phyloP scores from a whole-genome alignment of 2,329 filamentous ascomycete species.

The Tolypocladium sp. region DNA sequence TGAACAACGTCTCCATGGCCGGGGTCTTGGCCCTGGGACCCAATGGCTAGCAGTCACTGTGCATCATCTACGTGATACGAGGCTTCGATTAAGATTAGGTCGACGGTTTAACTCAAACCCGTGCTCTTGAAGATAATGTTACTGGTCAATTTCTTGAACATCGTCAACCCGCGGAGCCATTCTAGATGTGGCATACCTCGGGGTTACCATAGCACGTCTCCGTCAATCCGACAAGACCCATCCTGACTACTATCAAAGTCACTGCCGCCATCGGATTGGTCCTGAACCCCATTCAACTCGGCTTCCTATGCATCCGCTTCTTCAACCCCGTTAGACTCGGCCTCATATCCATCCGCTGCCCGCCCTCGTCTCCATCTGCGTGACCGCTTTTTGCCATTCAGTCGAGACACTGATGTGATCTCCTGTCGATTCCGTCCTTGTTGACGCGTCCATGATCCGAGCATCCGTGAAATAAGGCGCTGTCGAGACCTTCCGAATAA shows the following conservation, averaged over 20 bases:
- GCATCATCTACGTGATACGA: neutral
- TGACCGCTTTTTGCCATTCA: too few relatives aligned
- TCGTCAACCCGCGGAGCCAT: neutral
- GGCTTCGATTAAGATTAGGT: neutral
- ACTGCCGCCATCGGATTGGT: neutral
- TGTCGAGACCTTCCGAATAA: neutral
- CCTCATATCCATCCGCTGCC: too few relatives aligned
- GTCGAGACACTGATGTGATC: neutral
- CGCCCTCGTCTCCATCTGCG: too few relatives aligned
- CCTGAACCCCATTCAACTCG: neutral
- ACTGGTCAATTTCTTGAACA: neutral
- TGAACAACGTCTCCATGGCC: too few relatives aligned
- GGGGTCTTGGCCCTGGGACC: too few relatives aligned
- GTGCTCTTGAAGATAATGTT: neutral
- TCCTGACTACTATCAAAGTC: neutral
- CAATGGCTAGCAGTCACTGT: neutral
- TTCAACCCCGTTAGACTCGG: neutral
- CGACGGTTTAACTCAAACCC: neutral
- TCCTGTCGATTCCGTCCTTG: neutral
- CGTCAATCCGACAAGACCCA: neutral
- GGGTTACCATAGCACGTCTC: neutral
- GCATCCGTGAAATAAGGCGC: neutral
- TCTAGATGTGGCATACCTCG: neutral
- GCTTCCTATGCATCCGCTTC: neutral
- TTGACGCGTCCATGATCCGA: neutral